phyloP scores from a whole-genome alignment of 106 monocot genomes.

The Apostasia ramifera region DNA sequence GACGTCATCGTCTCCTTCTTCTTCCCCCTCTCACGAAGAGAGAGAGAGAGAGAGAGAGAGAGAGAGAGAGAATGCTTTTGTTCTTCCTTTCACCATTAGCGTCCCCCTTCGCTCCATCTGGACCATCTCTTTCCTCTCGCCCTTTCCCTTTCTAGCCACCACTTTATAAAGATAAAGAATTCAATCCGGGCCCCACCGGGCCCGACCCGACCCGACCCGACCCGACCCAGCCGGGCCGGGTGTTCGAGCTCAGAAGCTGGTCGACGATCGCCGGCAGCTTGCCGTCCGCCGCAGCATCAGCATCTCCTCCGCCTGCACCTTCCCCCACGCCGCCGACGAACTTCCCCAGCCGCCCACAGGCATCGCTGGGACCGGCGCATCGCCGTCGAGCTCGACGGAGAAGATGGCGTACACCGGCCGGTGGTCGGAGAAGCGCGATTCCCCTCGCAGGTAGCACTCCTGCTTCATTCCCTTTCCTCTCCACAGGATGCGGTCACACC shows the following conservation, averaged over 20 bases:
- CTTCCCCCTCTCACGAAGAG: neutral
- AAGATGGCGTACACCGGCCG: slow-evolving; percentile 52
- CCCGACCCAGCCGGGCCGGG: neutral
- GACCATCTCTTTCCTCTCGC: neutral
- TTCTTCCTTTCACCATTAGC: neutral
- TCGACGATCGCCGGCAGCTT: slow-evolving; percentile 24
- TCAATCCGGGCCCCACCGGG: neutral
- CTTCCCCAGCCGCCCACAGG: neutral
- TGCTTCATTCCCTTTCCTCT: slow-evolving; percentile 51
- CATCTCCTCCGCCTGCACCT: slow-evolving; percentile 63
- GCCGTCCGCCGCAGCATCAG: slow-evolving; percentile 43
- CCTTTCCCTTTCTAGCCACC: neutral
- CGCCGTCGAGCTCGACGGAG: slow-evolving; percentile 15
- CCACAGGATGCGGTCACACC: slow-evolving; percentile 71
- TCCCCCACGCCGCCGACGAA: slow-evolving; percentile 20
- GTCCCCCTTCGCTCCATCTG: neutral
- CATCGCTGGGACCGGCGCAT: neutral
- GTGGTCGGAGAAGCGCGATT: slow-evolving; percentile 56
- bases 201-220: neutral
- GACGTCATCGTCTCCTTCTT: neutral
- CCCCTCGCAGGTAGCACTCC: slow-evolving; percentile 43
- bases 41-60: neutral
- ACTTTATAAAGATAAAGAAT: neutral
- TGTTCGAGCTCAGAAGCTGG: neutral
- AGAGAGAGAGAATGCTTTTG: neutral